Percentiles rank a stretch among this genome's conserved stretches.
phyloP scores from a whole-genome alignment of 768 basidiomycete genomes.

The Amanita fuliginea region DNA sequence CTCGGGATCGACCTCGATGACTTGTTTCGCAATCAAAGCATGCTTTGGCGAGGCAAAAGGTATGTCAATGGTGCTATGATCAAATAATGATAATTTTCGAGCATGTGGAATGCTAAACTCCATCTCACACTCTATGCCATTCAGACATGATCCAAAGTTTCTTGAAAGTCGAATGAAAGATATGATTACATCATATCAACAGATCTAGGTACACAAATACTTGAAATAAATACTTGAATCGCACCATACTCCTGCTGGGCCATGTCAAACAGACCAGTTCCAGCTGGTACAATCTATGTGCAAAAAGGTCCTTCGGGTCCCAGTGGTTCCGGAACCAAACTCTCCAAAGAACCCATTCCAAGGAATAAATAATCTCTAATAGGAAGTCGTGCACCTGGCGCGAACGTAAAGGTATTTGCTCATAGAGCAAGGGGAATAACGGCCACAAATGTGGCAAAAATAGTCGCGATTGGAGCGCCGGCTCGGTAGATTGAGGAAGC shows the following conservation, averaged over 20 bases:
- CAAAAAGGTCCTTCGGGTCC: background rate
- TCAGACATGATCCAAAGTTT: slow-evolving; percentile 1
- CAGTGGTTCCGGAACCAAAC: background rate
- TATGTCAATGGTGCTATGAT: slow-evolving; percentile 49
- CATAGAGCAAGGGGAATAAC: slow-evolving; percentile 26
- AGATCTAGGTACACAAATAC: background rate
- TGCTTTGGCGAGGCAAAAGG: slow-evolving; percentile 70
- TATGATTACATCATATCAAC: slow-evolving; percentile 6
- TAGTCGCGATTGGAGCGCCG: slow-evolving; percentile 28
- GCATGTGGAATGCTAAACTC: background rate
- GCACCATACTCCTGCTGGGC: background rate
- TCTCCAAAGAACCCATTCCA: background rate
- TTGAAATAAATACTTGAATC: background rate
- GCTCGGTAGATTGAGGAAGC: slow-evolving; percentile 25
- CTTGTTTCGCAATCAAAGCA: slow-evolving; percentile 71
- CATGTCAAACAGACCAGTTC: slow-evolving; percentile 4
- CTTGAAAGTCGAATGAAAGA: background rate
- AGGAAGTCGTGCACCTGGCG: background rate
- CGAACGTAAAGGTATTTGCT: slow-evolving; percentile 18
- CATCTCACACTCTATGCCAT: slow-evolving; percentile 7
- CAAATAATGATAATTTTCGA: background rate
- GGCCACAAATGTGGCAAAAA: slow-evolving; percentile 24
- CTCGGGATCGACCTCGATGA: slow-evolving; percentile 81
- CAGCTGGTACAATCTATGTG: slow-evolving; percentile 2
- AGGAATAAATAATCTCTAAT: background rate